Percentiles rank a stretch among this genome's conserved stretches.
phyloP scores from a whole-genome alignment of 768 basidiomycete genomes.

The Kwoniella heveanensis region DNA sequence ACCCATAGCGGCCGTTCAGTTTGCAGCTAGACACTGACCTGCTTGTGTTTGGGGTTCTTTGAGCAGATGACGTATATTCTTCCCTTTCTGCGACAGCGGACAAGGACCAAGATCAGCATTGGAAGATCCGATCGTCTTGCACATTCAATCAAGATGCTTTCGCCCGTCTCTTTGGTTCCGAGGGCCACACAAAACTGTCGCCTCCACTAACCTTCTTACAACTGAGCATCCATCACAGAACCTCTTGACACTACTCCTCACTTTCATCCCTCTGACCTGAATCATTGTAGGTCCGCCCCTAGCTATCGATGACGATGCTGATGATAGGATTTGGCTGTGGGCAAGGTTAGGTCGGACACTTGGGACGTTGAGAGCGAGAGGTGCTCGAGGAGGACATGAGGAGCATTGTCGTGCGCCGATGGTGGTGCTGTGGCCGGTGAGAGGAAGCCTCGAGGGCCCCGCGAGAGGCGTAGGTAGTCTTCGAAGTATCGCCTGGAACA shows the following conservation, averaged over 20 bases:
- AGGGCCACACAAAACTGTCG: too few species aligned
- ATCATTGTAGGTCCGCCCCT: constrained; percentile 4
- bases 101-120: too few species aligned
- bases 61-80: constrained; percentile 89
- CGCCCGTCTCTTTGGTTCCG: too few species aligned
- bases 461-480: constrained; percentile 13
- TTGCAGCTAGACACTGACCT: constrained; percentile 60
- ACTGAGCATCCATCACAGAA: constrained; percentile 93
- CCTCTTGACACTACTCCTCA: constrained; percentile 86
- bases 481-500: constrained; percentile 22
- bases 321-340: constrained; percentile 3
- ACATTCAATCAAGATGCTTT: too few species aligned
- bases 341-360: constrained; percentile 4
- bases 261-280: constrained; percentile 77
- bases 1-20: too few species aligned
- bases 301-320: neutral
- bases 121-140: too few species aligned
- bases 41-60: constrained; percentile 95
- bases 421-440: neutral
- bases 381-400: constrained; percentile 19
- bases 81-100: constrained; percentile 67
- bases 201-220: constrained; percentile 62
- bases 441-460: constrained; percentile 16
- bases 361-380: constrained; percentile 3
- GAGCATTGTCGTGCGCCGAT: constrained; percentile 15